These are phyloP conservation scores for Fomitopsis serialis DNA, from an alignment of 768 basidiomycete genomes.

Conservation along the genomic window DNA sequence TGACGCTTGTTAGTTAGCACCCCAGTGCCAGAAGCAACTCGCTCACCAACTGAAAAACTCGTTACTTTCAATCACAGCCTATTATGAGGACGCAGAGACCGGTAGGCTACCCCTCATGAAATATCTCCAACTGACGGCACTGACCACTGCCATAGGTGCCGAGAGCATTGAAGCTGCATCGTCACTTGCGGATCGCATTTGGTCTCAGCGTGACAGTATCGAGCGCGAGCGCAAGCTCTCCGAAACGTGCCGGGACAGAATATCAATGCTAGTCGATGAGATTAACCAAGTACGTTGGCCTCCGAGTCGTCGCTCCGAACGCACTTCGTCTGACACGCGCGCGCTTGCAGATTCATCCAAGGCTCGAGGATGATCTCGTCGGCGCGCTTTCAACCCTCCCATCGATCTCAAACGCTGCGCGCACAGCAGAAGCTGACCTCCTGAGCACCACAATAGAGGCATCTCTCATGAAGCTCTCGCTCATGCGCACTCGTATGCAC, in stretches of 20 bases:
- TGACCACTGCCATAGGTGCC: no score
- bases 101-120: no score
- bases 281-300: conserved; percentile 10
- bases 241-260: neutral
- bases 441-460: conserved; percentile 41
- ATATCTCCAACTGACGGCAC: no score
- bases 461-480: conserved; percentile 41
- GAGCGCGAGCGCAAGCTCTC: neutral
- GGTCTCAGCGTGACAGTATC: neutral
- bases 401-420: conserved; percentile 24
- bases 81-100: neutral
- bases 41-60: conserved; percentile 4
- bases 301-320: neutral
- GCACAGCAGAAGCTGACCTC: conserved; percentile 33
- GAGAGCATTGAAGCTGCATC: no score
- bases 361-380: conserved; percentile 26
- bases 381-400: conserved; percentile 24
- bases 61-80: conserved; percentile 5
- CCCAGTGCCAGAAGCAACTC: neutral
- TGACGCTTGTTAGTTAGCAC: neutral
- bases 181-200: conserved; percentile 3
- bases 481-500: conserved; percentile 36
- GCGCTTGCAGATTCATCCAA: conserved; percentile 24
- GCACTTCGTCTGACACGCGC: neutral
- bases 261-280: conserved; percentile 8